Conservation (phyloP, 345 rosid genomes). For the Luvunga scandens region DNA sequence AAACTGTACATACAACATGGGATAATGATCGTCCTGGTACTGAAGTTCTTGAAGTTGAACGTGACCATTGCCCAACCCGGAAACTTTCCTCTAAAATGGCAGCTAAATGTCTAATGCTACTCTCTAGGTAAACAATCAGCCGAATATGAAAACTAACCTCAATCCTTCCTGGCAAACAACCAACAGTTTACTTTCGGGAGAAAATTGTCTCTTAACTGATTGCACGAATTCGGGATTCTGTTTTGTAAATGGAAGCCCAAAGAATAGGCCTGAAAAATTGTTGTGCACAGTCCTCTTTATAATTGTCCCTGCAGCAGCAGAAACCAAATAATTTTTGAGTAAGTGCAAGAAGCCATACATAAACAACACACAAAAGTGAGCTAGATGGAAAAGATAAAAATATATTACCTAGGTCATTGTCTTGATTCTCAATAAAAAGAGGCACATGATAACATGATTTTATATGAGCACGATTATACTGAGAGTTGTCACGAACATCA, state of each 20-base stretch:
- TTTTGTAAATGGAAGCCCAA: slow-evolving; percentile 84
- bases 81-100: not conserved
- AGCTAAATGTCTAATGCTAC: not conserved
- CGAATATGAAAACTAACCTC: slow-evolving; percentile 47
- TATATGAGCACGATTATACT: slow-evolving; percentile 78
- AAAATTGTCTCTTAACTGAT: slow-evolving; percentile 53
- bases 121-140: not conserved
- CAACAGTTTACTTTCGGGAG: slow-evolving; percentile 68
- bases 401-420: slow-evolving; percentile 69
- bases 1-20: no score
- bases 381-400: not conserved
- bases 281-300: slow-evolving; percentile 85
- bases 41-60: not conserved
- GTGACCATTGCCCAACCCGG: not conserved
- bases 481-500: slow-evolving; percentile 78
- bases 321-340: not conserved
- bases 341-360: not conserved
- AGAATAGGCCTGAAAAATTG: slow-evolving; percentile 87
- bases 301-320: slow-evolving; percentile 57
- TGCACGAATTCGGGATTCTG: slow-evolving; percentile 68
- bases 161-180: slow-evolving; percentile 95
- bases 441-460: slow-evolving; percentile 80
- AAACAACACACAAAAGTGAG: not conserved
- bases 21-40: not conserved
- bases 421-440: slow-evolving; percentile 76